Evolutionary conservation across 2,329 filamentous ascomycete species (phyloP), one percentile per base, ranked within the genome.

Genomic region (Fusarium phyllophilum): DNA sequence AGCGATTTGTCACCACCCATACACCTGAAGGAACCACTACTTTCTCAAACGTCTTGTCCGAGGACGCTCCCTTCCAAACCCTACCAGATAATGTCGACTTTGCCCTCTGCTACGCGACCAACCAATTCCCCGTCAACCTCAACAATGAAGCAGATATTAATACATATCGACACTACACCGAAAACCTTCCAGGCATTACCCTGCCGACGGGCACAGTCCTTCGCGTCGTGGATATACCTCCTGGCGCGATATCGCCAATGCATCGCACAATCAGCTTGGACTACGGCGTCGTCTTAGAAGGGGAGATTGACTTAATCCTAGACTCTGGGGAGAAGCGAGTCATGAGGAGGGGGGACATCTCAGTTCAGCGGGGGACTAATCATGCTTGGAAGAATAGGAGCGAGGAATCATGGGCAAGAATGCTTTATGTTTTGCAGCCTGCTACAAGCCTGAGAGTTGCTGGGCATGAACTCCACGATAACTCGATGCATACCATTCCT

Each of bases 61-160:
- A 60, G 11, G 57, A 60, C 24, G 57, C 57, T 4, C 45, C 57
- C 3, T 60, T 60, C 26, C 57, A 41, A 26, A 60, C 57, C 8
- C 45, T 60, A 6, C 57, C 57, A 22, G 57, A 60, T 13, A 60
- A 60, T 22, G 57, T 60, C 11, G 57, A 60, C n/a, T 60, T 60
- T 26, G 45, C 57, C 2, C 57, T 60, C 12, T 60, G 57, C 8
- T 60, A 60, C 13, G 57, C 57, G 0, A 60, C 57, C 11, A 10
- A 60, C 4, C 22, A 26, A 24, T 60, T 52, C n/a, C 57, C 57
- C 11, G 57, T 52, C 57, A 39, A 22, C 5, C 26, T 60, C 1
- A 36, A 36, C 17, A 9, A 60, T 3, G 57, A 31, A 4, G 18
- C 9, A 17, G 57, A 60, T 36, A 52, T 60, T 3, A 1, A 14